Percentiles rank a stretch among this genome's conserved stretches.
Evolutionary conservation across 192 early-diverging fungal species (phyloP).

Genomic region (Coemansia sp.): DNA sequence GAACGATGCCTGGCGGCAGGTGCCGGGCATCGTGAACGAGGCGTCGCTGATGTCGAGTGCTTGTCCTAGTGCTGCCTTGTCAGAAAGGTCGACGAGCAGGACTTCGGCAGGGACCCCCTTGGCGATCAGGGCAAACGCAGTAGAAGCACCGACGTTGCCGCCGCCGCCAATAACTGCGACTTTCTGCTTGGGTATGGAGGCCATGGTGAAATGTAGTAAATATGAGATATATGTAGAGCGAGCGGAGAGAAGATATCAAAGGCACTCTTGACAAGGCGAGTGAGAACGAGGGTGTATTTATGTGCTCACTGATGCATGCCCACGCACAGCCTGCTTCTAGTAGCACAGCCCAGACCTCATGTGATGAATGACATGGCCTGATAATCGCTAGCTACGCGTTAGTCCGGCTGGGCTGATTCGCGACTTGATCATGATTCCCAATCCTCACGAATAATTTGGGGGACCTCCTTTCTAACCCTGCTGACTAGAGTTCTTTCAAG

Average conservation of each 20-base stretch:
- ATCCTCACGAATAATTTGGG: neutral
- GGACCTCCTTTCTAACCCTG: neutral
- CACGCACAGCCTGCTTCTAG: neutral
- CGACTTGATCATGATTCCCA: neutral
- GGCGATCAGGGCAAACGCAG: conserved; percentile 70
- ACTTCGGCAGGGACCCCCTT: conserved; percentile 70
- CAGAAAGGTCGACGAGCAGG: conserved; percentile 69
- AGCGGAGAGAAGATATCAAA: neutral
- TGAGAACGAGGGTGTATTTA: neutral
- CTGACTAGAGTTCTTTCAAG: neutral
- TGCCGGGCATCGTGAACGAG: conserved; percentile 66
- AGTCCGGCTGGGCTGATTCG: neutral
- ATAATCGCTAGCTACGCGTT: neutral
- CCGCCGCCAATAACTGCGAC: conserved; percentile 73
- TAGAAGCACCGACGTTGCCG: conserved; percentile 75
- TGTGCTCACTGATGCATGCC: neutral
- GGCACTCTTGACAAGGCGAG: neutral
- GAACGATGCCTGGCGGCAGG: conserved; percentile 59
- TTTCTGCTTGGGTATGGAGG: conserved; percentile 29
- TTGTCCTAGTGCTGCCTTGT: conserved; percentile 70
- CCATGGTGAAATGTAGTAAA: conserved; percentile 1
- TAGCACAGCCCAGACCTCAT: neutral
- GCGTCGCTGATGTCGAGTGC: conserved; percentile 83
- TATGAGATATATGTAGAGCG: neutral
- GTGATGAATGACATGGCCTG: neutral